Evolutionary conservation across 2,329 filamentous ascomycete genomes (phyloP), one percentile per base, ranked within the genome.

Genomic region (Aspergillus pseudonomiae): DNA sequence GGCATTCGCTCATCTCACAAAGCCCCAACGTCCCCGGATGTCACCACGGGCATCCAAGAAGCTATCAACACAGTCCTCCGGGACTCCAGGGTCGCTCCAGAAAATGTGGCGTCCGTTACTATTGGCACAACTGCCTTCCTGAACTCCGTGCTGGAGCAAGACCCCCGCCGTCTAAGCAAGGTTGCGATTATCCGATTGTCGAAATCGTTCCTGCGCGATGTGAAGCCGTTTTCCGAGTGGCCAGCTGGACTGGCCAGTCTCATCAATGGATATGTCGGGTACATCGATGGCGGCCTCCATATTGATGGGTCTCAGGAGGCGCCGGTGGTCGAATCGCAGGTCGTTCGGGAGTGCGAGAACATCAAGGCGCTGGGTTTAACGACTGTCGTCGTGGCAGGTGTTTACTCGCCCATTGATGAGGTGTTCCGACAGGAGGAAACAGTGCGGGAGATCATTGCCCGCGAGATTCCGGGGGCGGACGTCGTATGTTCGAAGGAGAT

Each of bases 41-140:
- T 82, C 11, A 81, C 78, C 2, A 73, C 70, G 6, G 80, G 81
- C 2, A 81, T 83, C 56, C 75, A 78, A 41, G 34, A 36, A 36
- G 34, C 34, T 16, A 36, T 36, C 1, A 36, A 36, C 34, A 36
- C 34, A 14, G 34, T 69, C 0, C 63, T 69, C 5, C 10, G 61
- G 1, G n/a, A 53, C 3, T 62, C 66, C 1, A 39, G 58, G 4
- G 59, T 67, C 0, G 58, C 65, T 3, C 69, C 59, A 68, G 79
- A 21, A 64, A 80, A 41, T 57, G 75, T 83, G 64, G 78, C 72
- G 16, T 82, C 80, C 63, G 79, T 85, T 7, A 84, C 81, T 3
- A 79, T 85, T 57, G 83, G 83, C 16, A 85, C 83, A 4, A 86
- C 84, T 0, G 81, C 84, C 70, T 84, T 85, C 63, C 78, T 84